phyloP scores from a whole-genome alignment of 2,329 filamentous ascomycete species.

The Bipolaris zeicola region DNA sequence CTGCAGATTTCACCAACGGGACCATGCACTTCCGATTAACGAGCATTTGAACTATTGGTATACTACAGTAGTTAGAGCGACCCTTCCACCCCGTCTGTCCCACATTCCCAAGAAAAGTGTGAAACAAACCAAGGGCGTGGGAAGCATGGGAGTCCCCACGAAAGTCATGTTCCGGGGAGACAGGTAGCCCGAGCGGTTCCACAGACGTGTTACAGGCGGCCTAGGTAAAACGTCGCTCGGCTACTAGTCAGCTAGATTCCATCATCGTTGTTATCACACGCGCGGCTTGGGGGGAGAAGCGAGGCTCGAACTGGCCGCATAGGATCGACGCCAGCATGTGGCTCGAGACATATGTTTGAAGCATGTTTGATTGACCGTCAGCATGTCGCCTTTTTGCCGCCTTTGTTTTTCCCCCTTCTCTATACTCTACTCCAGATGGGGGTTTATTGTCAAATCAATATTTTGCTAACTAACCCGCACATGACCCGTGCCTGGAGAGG shows the following conservation, averaged over 20 bases:
- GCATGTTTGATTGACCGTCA: conserved; percentile 10
- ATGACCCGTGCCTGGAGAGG: conserved; percentile 1
- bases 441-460: not conserved
- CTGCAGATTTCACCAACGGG: conserved; percentile 20
- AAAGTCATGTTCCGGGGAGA: conserved; percentile 2
- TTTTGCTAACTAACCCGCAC: too few species aligned
- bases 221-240: conserved; percentile 7
- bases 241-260: not conserved
- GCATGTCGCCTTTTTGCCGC: conserved; percentile 2
- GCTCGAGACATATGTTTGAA: conserved; percentile 11
- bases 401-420: conserved; percentile 1
- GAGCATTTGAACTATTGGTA: too few species aligned
- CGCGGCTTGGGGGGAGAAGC: not conserved
- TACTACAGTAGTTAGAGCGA: too few species aligned
- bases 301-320: conserved; percentile 2
- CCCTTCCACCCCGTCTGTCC: too few species aligned
- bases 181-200: conserved; percentile 9
- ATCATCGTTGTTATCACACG: not conserved
- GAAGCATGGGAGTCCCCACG: conserved; percentile 1
- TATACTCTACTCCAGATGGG: not conserved
- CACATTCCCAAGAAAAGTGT: not conserved
- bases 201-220: conserved; percentile 10
- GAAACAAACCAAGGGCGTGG: conserved; percentile 9
- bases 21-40: not conserved
- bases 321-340: conserved; percentile 11